Percentiles rank a stretch among this genome's conserved stretches.
Evolutionary conservation across 306 rosid species (phyloP).

Genomic region (cucumber (Cucumis sativus)): Cucumber_9930_V3 NC_026661.2:16259501-16260000

Average conservation of each 20-base stretch:
- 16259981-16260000: not conserved
- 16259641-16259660: not conserved
- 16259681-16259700: not conserved
- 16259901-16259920: constrained; percentile 90
- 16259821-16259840: constrained; percentile 94
- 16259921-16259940: constrained; percentile 94
- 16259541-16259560: not conserved
- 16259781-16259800: constrained; percentile 87
- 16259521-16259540: not conserved
- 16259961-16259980: constrained; percentile 26
- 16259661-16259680: not conserved
- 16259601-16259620: not conserved
- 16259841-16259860: constrained; percentile 97
- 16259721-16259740: not conserved
- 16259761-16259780: constrained; percentile 76
- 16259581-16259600: not conserved
- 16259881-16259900: constrained; percentile 97
- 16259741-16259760: constrained; percentile 68
- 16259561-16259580: not conserved
- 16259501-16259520: not conserved
- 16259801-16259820: constrained; percentile 99
- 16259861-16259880: constrained; percentile 98
- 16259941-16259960: constrained; percentile 98
- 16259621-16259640: not conserved
- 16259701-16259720: not conserved